These are phyloP conservation scores for Staphylotrichum tortipilum DNA, from an alignment of 495 filamentous ascomycete genomes.

Conservation along the genomic window DNA sequence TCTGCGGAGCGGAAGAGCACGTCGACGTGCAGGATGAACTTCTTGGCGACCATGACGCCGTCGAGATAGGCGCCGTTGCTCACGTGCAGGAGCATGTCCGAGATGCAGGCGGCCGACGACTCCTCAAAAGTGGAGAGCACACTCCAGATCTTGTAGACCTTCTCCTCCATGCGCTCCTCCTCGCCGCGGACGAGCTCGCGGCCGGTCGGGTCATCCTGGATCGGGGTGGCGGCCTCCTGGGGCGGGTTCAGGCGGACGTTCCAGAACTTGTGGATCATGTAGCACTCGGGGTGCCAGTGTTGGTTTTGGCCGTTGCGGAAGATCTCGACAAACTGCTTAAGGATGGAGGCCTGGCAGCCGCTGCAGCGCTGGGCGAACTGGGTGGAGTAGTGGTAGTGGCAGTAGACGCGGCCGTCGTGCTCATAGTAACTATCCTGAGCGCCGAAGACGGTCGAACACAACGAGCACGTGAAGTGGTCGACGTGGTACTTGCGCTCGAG, in stretches of 20 bases:
- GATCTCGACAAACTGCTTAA: constrained; percentile 99
- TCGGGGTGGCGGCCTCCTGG: constrained; percentile 38
- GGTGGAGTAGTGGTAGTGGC: constrained; percentile 98
- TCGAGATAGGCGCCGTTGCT: constrained; percentile 96
- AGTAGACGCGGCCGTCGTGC: constrained; percentile 92
- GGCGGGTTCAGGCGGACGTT: constrained; percentile 71
- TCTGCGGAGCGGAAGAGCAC: constrained; percentile 87
- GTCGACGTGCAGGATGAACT: constrained; percentile 93
- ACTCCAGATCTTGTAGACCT: constrained; percentile 97
- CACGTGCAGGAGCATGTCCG: constrained; percentile 97
- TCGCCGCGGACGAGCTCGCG: constrained; percentile 69
- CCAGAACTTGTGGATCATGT: constrained; percentile 99
- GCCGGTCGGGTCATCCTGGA: constrained; percentile 62
- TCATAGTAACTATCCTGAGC: constrained; percentile 99
- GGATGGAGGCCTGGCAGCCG: constrained; percentile 93
- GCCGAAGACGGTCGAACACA: constrained; percentile 95
- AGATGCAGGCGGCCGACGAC: constrained; percentile 94
- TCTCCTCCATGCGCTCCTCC: constrained; percentile 94
- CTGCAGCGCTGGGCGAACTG: constrained; percentile 94
- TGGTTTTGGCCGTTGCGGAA: constrained; percentile 96
- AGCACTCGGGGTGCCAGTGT: constrained; percentile 99
- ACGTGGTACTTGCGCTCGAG: constrained; percentile 98
- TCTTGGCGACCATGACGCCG: constrained; percentile 90
- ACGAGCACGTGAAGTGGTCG: constrained; percentile 97
- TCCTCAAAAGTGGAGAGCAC: constrained; percentile 96